These are phyloP conservation scores for Penicillium waksmanii DNA, from an alignment of 495 filamentous ascomycete genomes.

Conservation along the genomic window DNA sequence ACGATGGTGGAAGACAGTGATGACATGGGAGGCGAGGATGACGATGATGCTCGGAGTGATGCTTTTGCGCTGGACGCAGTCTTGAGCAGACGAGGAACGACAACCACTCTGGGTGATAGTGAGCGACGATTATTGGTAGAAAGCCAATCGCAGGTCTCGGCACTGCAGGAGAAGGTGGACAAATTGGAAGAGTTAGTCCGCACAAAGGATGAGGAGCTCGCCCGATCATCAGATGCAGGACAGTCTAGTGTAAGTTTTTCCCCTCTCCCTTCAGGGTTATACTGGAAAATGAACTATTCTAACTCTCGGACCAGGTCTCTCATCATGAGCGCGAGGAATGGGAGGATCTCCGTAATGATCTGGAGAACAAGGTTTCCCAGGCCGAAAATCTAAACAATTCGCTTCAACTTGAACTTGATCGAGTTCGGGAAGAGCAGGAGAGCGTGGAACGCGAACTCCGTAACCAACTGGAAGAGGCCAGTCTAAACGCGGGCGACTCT, in stretches of 20 bases:
- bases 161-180: conserved; percentile 74
- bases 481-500: conserved; percentile 38
- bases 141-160: conserved; percentile 74
- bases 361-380: conserved; percentile 79
- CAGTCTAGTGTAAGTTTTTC: conserved; percentile 23
- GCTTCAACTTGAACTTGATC: conserved; percentile 76
- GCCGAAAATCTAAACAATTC: conserved; percentile 77
- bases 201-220: conserved; percentile 61
- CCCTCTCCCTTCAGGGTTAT: not conserved
- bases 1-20: conserved; percentile 98
- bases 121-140: conserved; percentile 75
- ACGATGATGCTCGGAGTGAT: conserved; percentile 65
- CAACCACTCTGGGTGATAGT: conserved; percentile 56
- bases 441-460: conserved; percentile 65
- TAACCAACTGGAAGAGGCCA: conserved; percentile 62
- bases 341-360: conserved; percentile 68
- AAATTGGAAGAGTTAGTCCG: conserved; percentile 65
- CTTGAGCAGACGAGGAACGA: conserved; percentile 60
- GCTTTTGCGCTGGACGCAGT: conserved; percentile 64
- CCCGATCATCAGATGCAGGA: conserved; percentile 37
- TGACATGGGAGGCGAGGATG: conserved; percentile 63
- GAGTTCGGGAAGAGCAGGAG: conserved; percentile 67
- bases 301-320: conserved; percentile 33
- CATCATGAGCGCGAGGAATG: conserved; percentile 65
- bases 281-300: not conserved